A percentile compares a stretch with the other conserved stretches of the same genome.
Conservation (phyloP, 2,329 filamentous ascomycete species). For the Aspergillus chevalieri region DNA sequence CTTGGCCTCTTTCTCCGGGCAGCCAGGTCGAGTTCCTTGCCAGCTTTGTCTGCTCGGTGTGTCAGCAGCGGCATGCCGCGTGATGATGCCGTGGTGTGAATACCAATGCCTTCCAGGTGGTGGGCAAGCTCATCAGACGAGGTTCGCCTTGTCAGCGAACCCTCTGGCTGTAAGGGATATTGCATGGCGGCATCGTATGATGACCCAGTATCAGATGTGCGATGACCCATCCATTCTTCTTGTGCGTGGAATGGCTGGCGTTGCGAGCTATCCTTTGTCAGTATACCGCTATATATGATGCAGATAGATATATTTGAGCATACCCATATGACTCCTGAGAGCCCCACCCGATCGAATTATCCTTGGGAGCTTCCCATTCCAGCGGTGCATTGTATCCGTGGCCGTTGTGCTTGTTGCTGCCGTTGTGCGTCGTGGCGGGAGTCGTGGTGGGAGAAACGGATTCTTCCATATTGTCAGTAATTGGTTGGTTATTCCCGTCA, state of each 20-base stretch:
- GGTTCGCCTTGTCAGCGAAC: constrained; percentile 22
- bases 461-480: constrained; percentile 21
- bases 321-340: constrained; percentile 20
- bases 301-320: too few relatives aligned
- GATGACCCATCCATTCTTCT: constrained; percentile 23
- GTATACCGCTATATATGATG: too few relatives aligned
- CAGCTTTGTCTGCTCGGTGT: constrained; percentile 20
- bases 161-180: constrained; percentile 29
- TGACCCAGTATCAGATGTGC: constrained; percentile 17
- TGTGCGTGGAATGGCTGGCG: constrained; percentile 9
- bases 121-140: constrained; percentile 31
- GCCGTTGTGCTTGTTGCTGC: constrained; percentile 3
- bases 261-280: constrained; percentile 11
- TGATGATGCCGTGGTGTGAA: constrained; percentile 20
- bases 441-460: constrained; percentile 24
- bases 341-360: constrained; percentile 24
- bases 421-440: constrained; percentile 8
- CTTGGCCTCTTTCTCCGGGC: constrained; percentile 42
- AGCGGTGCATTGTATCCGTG: constrained; percentile 12
- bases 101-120: constrained; percentile 31
- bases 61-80: constrained; percentile 20
- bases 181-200: constrained; percentile 29
- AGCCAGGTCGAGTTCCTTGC: constrained; percentile 41
- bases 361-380: constrained; percentile 23
- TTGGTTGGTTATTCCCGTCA: constrained; percentile 13